Percentiles rank a stretch among this genome's conserved stretches.
These are phyloP conservation scores for Leptographium wingfieldii DNA, from an alignment of 2,329 filamentous ascomycete species.

Conservation along the genomic window DNA sequence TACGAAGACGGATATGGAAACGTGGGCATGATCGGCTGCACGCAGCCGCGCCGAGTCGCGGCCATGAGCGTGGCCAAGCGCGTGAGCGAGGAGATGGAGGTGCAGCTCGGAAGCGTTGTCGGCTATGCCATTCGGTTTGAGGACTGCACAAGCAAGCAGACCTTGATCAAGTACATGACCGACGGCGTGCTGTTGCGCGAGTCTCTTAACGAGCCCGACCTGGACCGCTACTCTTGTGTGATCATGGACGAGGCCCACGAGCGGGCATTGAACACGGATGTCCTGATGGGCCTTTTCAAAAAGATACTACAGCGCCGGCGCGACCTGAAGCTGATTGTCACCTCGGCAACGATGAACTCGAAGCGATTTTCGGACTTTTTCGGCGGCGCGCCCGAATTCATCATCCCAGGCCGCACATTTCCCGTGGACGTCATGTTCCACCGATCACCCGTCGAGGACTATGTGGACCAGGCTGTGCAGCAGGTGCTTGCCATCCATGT, in stretches of 20 bases:
- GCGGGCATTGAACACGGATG: conserved; percentile 89
- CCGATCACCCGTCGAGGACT: conserved; percentile 89
- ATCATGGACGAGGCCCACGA: conserved; percentile 99
- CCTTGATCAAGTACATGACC: conserved; percentile 97
- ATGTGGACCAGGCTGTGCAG: conserved; percentile 92
- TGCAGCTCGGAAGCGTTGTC: conserved; percentile 72
- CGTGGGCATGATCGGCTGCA: conserved; percentile 85
- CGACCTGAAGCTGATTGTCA: conserved; percentile 93
- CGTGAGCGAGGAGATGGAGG: conserved; percentile 97
- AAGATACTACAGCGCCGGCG: conserved; percentile 83
- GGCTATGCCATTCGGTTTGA: conserved; percentile 98
- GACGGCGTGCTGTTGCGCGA: conserved; percentile 91
- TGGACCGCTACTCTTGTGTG: conserved; percentile 93
- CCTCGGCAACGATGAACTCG: conserved; percentile 96
- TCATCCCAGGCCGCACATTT: conserved; percentile 91
- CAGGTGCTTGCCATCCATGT: conserved; percentile 94
- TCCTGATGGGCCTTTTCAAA: conserved; percentile 94
- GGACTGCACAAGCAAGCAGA: conserved; percentile 93
- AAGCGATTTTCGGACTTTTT: conserved; percentile 95
- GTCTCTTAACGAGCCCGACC: conserved; percentile 79
- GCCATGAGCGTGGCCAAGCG: conserved; percentile 99
- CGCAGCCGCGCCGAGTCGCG: conserved; percentile 88
- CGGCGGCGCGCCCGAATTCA: conserved; percentile 89
- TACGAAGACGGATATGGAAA: conserved; percentile 90
- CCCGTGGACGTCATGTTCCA: conserved; percentile 96